Evolutionary conservation across 2,329 filamentous ascomycete genomes (phyloP), one percentile per base, ranked within the genome.

Genomic region (Onygenales sp.): DNA sequence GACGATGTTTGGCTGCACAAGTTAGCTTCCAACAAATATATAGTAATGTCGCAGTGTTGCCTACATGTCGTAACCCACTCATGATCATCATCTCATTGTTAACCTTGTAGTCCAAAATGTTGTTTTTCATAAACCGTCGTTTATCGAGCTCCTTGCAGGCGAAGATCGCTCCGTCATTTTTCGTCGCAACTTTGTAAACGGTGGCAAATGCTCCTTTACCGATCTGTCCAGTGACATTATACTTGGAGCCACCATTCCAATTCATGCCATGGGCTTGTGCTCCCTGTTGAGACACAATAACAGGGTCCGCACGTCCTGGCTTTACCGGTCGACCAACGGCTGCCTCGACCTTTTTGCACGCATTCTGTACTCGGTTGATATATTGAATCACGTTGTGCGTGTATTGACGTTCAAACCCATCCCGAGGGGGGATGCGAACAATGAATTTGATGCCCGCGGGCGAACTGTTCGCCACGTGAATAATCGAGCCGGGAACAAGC

Each of bases 31-130:
- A 13, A 10, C 32, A 4, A 33, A n/a, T 57, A 55, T 43, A 31
- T 40, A 46, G 21, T 14, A n/a, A 13, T 31, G 21, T n/a, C 3
- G 36, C 34, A 32, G 47, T 9, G n/a, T 39, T 5, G 70, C 86
- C 78, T 74, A 90, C 87, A 74, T 98, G 93, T 52, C 84, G 77
- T 50, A 97, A 80, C 52, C 78, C 80, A 63, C 86, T 83, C 89
- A 98, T 97, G 62, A 98, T 97, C 59, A 83, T 87, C 85, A 98
- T 92, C 72, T 98, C 93, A 62, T 94, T 96, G 65, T 96, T 88
- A 11, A 97, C 86, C 68, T 94, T 95, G 59, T 90, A 85, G 63
- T 95, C 90, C 21, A 95, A 71, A 17, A 91, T 77, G 2, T 90
- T 91, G 61, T 95, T 93, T 72, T 95, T 95, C 75, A 95, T 88